Base-by-base conservation (phyloP, 1,284 basidiomycete genomes). In the Ganoderma lingzhi region DNA sequence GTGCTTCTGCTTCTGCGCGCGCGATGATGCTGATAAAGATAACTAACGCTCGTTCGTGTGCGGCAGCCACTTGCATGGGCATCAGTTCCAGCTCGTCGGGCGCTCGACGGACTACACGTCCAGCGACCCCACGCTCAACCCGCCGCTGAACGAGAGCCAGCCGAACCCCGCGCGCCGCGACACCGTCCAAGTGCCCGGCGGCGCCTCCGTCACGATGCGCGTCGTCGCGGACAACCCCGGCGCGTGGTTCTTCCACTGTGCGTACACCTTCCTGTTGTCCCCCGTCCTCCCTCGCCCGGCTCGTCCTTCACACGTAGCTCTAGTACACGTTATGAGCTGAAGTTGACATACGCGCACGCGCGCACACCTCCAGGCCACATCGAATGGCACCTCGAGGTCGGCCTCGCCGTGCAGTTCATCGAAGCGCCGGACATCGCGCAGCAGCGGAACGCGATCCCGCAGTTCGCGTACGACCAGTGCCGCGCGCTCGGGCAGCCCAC, bases 161-260 rank as follows among this genome's bases (percentile, higher is more conserved):
- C 78, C 82, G 1, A 98, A 98, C 83, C 96, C 96, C 1, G 88
- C 96, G 75, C 90, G 96, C 19, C 87, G 96, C 65, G 95, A 98
- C 80, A 93, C 92, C 0, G 81, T 94, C 2, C 85, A 88, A 70
- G 86, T 96, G 59, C 90, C 90, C 3, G 83, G 85, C 1, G 84
- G 84, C 63, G 81, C 85, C 19, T 88, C 88, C 1, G 91, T 85
- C 19, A 93, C 90, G 0, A 80, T 96, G 59, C 88, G 93, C 15
- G 76, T 94, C 69, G 80, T 89, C 64, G 92, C 93, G 0, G 91
- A 96, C 76, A 96, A 96, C 79, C 95, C 95, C 0, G 95, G 95
- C 8, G 88, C 86, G 1, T 96, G 95, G 94, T 81, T 95, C 73
- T 88, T 95, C 78, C 93, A 90, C 80, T 94, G 94, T 90, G 75